Evolutionary conservation across 352 stramenopile genomes (phyloP), one percentile per base, ranked within the genome.

Genomic region (Phytophthora podocarpi): DNA sequence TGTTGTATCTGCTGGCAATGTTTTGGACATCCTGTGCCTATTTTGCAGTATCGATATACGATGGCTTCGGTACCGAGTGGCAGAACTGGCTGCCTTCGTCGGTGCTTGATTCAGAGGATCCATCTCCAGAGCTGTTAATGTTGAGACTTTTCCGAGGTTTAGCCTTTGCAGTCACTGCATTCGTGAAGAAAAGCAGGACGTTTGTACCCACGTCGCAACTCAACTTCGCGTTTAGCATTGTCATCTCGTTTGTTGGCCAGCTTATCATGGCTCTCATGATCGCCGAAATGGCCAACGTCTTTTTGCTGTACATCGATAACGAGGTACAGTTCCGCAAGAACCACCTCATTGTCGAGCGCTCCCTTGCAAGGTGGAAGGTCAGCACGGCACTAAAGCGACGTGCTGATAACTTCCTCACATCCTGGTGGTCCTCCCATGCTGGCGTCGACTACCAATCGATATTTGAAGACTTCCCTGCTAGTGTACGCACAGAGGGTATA

Each of bases 261-360:
- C 66, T 91, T 15, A 63, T 83, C 40, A 91, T 89, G 82, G 77
- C 78, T n/a, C 67, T 89, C 12, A 90, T 91, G 78, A 90, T 91
- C 45, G 77, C 80, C 15, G 78, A 90, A 55, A 79, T 90, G 51
- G 81, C 80, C 3, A 86, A 82, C 26, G 56, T 91, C 0, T 87
- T 84, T 46, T 59, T 89, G 54, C 56, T 82, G 1, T 84, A 74
- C 27, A 87, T 83, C 31, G 72, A 83, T 37, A 86, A 87, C 49
- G 74, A 89, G 59, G 73, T 89, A 24, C 74, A 81, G 24, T 91
- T 84, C 54, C 80, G 80, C n/a, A 91, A 90, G 57, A 85, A 77
- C 48, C 78, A 91, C 42, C 81, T 90, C 37, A 65, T 79, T 6
- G 67, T 85, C 4, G 72, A 87, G 45, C 58, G 73, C 27, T 87